Evolutionary conservation across 805 yeast species (phyloP), one percentile per base, ranked within the genome.

Genomic region (Kazachstania martiniae): DNA sequence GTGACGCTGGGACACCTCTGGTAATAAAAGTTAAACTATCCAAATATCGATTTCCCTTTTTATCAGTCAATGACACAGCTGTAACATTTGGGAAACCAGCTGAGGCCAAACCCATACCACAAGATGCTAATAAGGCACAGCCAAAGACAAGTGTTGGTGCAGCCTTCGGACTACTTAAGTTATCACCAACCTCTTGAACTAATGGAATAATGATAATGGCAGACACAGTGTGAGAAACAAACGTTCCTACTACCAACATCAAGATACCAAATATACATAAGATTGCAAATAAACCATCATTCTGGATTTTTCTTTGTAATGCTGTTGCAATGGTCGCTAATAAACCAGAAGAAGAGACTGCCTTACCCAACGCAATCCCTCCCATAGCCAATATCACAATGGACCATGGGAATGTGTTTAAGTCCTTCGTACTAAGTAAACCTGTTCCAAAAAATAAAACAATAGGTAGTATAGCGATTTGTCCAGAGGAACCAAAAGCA

Each of bases 81-180:
- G 97, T 87, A 23, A 89, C 95, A 51, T 91, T 89, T 8, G 98
- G 98, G 67, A 91, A 91, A 0, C 98, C 97, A 0, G 94, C 78
- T 0, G 97, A 87, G 3, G 98, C 96, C 35, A 89, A 65, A 3
- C 95, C 97, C 97, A 89, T 91, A 37, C 97, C 98, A 33, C 83
- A 80, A 0, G 96, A 86, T 14, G 93, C 78, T 42, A 89, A 59
- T 29, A 87, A 54, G 23, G 86, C 68, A 35, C 62, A 56, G 28
- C 63, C 63, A 35, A 63, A 62, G 29, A 63, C 59, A 33, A 63
- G 41, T 15, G 60, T 43, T 5, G 59, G 59, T 1, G 66, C 60
- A 12, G 96, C 89, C 47, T 83, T 93, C 4, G 87, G 82, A 21
- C 69, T 71, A 2, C 75, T 65, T 49, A 82, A 58, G 23, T 69